phyloP scores from a whole-genome alignment of 352 stramenopile species.

The Saprolegnia diclina region DNA sequence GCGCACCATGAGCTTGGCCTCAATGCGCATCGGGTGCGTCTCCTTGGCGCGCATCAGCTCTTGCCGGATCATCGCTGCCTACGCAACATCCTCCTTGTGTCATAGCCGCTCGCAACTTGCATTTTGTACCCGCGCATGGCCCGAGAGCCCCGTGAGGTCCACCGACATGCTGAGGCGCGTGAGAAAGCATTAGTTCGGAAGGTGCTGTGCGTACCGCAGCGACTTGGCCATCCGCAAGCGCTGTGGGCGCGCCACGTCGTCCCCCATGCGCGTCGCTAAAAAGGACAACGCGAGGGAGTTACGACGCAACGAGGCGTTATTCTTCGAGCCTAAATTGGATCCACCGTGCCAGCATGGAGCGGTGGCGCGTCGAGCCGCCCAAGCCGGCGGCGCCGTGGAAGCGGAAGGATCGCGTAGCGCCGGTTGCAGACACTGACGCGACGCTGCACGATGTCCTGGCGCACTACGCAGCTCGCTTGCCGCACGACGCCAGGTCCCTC shows the following conservation, averaged over 20 bases:
- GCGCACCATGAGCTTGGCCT: conserved; percentile 13
- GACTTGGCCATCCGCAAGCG: not conserved
- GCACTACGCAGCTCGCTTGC: not conserved
- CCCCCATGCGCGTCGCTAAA: not conserved
- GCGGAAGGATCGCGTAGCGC: not conserved
- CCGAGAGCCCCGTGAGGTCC: not conserved
- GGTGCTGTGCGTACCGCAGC: not conserved
- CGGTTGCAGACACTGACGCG: not conserved
- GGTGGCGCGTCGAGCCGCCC: not conserved
- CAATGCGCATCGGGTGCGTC: not conserved
- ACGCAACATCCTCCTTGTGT: not conserved
- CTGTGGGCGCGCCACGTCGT: not conserved
- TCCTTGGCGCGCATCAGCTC: conserved; percentile 2
- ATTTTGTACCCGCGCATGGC: not conserved
- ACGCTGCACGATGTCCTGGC: not conserved
- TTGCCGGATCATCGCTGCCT: conserved; percentile 2
- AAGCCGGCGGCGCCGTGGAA: not conserved
- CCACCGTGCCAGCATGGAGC: not conserved
- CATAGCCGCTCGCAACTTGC: not conserved
- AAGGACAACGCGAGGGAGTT: not conserved
- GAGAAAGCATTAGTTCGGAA: not conserved
- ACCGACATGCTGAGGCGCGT: not conserved
- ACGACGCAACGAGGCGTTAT: not conserved
- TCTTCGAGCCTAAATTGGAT: not conserved
- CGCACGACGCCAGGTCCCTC: not conserved